Evolutionary conservation across 2,329 filamentous ascomycete genomes (phyloP).

Genomic region (Nothopassalora personata): DNA sequence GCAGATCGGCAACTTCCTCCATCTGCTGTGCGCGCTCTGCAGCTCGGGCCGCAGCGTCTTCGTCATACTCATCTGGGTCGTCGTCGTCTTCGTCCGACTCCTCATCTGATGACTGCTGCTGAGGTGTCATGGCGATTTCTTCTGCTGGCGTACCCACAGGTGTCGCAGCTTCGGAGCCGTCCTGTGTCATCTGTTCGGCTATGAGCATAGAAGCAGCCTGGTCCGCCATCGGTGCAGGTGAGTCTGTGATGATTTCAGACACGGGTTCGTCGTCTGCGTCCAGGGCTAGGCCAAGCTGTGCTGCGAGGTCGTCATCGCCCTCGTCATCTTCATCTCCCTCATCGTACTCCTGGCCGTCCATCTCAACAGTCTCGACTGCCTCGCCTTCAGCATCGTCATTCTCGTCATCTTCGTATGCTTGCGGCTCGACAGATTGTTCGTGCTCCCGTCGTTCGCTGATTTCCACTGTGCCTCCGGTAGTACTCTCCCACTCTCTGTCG

Average conservation of each 20-base stretch:
- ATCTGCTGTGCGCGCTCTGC: slow-evolving; percentile 44
- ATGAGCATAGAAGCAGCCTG: slow-evolving; percentile 24
- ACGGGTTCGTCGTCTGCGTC: slow-evolving; percentile 32
- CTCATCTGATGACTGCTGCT: slow-evolving; percentile 36
- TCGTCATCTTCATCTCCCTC: slow-evolving; percentile 39
- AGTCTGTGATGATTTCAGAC: slow-evolving; percentile 23
- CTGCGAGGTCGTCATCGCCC: slow-evolving; percentile 26
- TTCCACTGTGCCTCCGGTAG: slow-evolving; percentile 45
- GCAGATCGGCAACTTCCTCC: slow-evolving; percentile 52
- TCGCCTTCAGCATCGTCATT: slow-evolving; percentile 40
- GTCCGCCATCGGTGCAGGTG: slow-evolving; percentile 25
- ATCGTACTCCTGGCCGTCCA: slow-evolving; percentile 35
- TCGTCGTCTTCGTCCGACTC: slow-evolving; percentile 45
- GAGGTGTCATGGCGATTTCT: slow-evolving; percentile 20
- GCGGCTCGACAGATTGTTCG: slow-evolving; percentile 32
- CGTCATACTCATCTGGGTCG: slow-evolving; percentile 46
- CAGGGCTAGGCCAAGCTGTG: slow-evolving; percentile 34
- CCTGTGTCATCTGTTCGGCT: slow-evolving; percentile 19
- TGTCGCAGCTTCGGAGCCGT: slow-evolving; percentile 17
- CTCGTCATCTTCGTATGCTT: slow-evolving; percentile 26
- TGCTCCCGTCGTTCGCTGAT: slow-evolving; percentile 6
- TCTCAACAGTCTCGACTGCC: slow-evolving; percentile 30
- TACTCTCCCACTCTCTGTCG: slow-evolving; percentile 53
- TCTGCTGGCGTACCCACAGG: slow-evolving; percentile 20
- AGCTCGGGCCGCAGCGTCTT: slow-evolving; percentile 54